Evolutionary conservation across 148 eudicot species (phyloP).

Genomic region (Fallopia convolvulus): DNA sequence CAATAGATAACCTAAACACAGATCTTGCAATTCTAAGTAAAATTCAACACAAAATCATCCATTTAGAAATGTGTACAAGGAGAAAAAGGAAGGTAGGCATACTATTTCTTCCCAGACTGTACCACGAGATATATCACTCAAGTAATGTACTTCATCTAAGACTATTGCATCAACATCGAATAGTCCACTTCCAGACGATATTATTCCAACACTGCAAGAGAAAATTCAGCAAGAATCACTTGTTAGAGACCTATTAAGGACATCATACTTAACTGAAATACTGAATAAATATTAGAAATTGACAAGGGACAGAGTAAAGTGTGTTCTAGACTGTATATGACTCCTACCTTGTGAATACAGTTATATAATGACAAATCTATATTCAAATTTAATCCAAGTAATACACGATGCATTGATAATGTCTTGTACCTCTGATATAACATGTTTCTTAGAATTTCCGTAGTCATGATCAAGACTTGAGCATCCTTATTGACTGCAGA

Average conservation of each 20-base stretch:
- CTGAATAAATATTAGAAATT: background rate
- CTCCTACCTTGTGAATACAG: background rate
- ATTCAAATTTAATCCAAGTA: background rate
- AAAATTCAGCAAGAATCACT: background rate
- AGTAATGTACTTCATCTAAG: slow-evolving; percentile 98
- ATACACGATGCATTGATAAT: background rate
- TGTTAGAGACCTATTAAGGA: background rate
- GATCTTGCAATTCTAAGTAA: background rate
- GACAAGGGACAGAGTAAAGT: background rate
- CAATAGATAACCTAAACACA: slow-evolving; percentile 75
- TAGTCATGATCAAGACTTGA: slow-evolving; percentile 89
- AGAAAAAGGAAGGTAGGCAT: slow-evolving; percentile 24
- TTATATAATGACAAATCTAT: background rate
- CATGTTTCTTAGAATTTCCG: slow-evolving; percentile 97
- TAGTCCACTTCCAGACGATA: slow-evolving; percentile 72
- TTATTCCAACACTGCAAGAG: slow-evolving; percentile 69
- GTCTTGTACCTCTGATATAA: slow-evolving; percentile 64
- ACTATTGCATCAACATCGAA: slow-evolving; percentile 85
- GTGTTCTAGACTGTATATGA: background rate
- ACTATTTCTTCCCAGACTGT: slow-evolving; percentile 99
- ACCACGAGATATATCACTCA: slow-evolving; percentile 96
- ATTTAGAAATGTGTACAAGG: background rate
- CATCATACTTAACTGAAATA: background rate
- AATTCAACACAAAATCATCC: background rate
- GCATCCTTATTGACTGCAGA: slow-evolving; percentile 94